phyloP scores from a whole-genome alignment of 306 rosid genomes.

The Inga leiocalycina region DNA sequence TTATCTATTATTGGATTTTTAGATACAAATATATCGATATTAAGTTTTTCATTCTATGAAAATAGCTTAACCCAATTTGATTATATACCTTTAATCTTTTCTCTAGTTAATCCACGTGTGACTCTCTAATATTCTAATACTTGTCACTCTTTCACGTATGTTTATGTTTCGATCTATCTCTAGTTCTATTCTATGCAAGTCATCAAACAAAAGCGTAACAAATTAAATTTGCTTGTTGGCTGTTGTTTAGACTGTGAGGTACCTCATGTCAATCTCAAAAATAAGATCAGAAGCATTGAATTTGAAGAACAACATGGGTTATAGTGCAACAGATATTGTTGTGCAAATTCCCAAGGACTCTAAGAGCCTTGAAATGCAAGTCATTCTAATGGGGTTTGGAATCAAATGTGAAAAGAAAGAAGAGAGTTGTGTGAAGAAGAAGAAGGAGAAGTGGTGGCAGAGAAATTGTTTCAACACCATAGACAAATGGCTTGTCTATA shows the following conservation, averaged over 20 bases:
- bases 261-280: background rate
- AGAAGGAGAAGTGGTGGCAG: background rate
- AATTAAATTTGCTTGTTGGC: background rate
- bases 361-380: conserved; percentile 6
- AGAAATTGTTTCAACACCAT: background rate
- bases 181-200: background rate
- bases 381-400: background rate
- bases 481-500: background rate
- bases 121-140: no score
- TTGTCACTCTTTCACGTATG: no score
- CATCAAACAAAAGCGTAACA: background rate
- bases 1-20: background rate
- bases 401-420: background rate
- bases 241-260: background rate
- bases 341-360: background rate
- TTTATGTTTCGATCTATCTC: background rate
- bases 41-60: no score
- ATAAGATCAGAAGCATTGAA: background rate
- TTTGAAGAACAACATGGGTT: background rate
- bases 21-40: no score
- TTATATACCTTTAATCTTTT: no score
- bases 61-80: no score
- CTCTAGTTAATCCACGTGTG: no score
- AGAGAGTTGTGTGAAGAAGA: background rate
- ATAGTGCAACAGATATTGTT: background rate